A percentile compares a stretch with the other conserved stretches of the same genome.
phyloP scores from a whole-genome alignment of 441 rosid genomes.

The Gossypium aridum region DNA sequence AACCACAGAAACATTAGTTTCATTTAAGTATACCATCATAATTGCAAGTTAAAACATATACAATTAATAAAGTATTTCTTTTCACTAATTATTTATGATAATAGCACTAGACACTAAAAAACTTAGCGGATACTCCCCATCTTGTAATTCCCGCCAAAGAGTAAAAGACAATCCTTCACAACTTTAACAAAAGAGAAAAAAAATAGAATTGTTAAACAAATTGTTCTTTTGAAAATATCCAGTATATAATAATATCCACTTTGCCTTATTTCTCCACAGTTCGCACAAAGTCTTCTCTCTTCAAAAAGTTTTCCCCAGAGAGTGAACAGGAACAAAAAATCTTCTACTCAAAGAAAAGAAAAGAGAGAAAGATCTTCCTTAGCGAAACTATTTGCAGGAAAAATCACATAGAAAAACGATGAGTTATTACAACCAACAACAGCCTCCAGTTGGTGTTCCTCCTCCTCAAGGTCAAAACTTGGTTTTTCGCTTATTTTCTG shows the following conservation, averaged over 20 bases:
- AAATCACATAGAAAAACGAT: constrained; percentile 17
- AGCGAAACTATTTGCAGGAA: neutral
- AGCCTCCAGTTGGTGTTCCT: constrained; percentile 85
- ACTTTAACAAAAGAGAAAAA: neutral
- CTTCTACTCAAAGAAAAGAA: neutral
- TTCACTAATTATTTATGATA: neutral
- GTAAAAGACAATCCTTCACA: neutral
- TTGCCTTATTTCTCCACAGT: neutral
- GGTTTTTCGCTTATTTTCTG: neutral
- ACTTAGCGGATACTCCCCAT: neutral
- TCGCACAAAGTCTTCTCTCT: neutral
- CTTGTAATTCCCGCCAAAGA: neutral
- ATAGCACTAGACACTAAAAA: neutral
- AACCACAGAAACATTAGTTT: too few species aligned
- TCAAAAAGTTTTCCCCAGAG: neutral
- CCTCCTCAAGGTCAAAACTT: constrained; percentile 57
- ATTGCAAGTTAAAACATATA: too few species aligned
- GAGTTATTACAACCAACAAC: constrained; percentile 83
- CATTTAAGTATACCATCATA: too few species aligned
- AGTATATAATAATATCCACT: neutral
- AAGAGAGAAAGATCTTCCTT: neutral
- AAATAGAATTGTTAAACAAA: neutral
- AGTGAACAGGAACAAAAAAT: neutral
- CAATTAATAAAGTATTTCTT: neutral
- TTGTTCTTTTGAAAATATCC: neutral